These are phyloP conservation scores for Phylloporus sp. DNA, from an alignment of 768 basidiomycete species.

Conservation along the genomic window DNA sequence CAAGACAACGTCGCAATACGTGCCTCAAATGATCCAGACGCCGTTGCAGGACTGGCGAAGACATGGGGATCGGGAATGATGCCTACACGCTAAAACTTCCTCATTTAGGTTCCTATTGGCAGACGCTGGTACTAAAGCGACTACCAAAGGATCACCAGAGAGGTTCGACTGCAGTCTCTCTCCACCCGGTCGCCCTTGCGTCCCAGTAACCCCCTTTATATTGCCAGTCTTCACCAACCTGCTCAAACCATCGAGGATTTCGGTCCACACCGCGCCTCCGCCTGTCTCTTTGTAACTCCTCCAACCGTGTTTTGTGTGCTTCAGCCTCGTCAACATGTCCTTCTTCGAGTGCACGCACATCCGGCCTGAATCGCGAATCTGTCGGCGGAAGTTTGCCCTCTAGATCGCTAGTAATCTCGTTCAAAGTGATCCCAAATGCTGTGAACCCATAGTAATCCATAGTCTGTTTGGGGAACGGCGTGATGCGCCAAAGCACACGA, in stretches of 20 bases:
- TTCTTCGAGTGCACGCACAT: conserved; percentile 79
- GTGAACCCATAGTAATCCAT: conserved; percentile 82
- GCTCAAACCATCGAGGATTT: conserved; percentile 72
- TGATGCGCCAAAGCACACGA: conserved; percentile 73
- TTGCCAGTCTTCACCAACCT: conserved; percentile 65
- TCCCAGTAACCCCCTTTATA: conserved; percentile 87
- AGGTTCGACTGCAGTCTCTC: conserved; percentile 41
- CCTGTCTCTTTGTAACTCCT: conserved; percentile 74
- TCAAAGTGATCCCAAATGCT: conserved; percentile 71
- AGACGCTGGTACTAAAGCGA: not conserved
- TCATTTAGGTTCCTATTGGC: not conserved
- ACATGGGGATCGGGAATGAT: conserved; percentile 14
- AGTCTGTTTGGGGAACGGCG: conserved; percentile 68
- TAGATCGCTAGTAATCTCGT: conserved; percentile 71
- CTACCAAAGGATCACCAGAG: conserved; percentile 82
- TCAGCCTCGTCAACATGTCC: conserved; percentile 72
- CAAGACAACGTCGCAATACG: conserved; percentile 32
- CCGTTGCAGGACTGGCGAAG: conserved; percentile 18
- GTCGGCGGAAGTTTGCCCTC: conserved; percentile 66
- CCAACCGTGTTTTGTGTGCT: conserved; percentile 63
- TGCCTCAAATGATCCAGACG: conserved; percentile 7
- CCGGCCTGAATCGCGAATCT: conserved; percentile 78
- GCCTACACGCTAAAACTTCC: not conserved
- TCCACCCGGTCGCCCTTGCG: conserved; percentile 61
- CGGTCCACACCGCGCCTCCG: conserved; percentile 57